A percentile compares a stretch with the other conserved stretches of the same genome.
These are phyloP conservation scores for Oryza coarctata DNA, from an alignment of 176 grass and related monocot genomes.

Conservation along the genomic window DNA sequence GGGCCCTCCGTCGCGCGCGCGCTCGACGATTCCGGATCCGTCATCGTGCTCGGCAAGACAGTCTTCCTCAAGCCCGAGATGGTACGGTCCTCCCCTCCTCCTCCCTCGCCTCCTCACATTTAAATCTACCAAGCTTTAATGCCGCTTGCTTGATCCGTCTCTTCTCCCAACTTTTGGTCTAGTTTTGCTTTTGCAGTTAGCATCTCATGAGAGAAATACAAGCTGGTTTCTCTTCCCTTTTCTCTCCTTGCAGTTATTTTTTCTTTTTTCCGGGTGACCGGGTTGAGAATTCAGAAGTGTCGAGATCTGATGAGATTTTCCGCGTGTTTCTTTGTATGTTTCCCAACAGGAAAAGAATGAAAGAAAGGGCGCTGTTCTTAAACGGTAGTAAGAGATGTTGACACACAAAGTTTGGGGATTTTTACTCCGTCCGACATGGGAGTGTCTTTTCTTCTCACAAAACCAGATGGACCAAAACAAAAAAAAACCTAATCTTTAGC, in stretches of 20 bases:
- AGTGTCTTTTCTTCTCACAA: conserved; percentile 61
- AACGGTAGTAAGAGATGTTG: conserved; percentile 70
- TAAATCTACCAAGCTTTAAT: conserved; percentile 17
- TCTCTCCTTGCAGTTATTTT: conserved; percentile 31
- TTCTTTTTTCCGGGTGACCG: conserved; percentile 52
- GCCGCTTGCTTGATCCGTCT: conserved; percentile 40
- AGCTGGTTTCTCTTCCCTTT: conserved; percentile 39
- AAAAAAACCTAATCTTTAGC: background rate
- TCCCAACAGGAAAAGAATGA: conserved; percentile 82
- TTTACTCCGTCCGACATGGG: conserved; percentile 76
- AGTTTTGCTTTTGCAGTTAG: conserved; percentile 48
- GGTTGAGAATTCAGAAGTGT: conserved; percentile 53
- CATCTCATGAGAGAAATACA: conserved; percentile 48
- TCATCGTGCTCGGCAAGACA: conserved; percentile 75
- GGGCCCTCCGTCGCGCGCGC: conserved; percentile 67
- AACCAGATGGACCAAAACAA: conserved; percentile 11
- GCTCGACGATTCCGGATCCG: conserved; percentile 83
- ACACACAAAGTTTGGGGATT: conserved; percentile 54
- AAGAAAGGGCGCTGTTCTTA: conserved; percentile 73
- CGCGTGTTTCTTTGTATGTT: conserved; percentile 84
- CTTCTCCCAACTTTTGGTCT: conserved; percentile 18
- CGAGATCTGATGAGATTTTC: conserved; percentile 84
- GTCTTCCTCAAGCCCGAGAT: conserved; percentile 91
- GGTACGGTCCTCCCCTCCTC: conserved; percentile 47
- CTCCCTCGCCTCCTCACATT: background rate